Percentiles rank a stretch among this genome's conserved stretches.
Evolutionary conservation across 202 grass and related monocot genomes (phyloP).

Genomic region (Zizania palustris): DNA sequence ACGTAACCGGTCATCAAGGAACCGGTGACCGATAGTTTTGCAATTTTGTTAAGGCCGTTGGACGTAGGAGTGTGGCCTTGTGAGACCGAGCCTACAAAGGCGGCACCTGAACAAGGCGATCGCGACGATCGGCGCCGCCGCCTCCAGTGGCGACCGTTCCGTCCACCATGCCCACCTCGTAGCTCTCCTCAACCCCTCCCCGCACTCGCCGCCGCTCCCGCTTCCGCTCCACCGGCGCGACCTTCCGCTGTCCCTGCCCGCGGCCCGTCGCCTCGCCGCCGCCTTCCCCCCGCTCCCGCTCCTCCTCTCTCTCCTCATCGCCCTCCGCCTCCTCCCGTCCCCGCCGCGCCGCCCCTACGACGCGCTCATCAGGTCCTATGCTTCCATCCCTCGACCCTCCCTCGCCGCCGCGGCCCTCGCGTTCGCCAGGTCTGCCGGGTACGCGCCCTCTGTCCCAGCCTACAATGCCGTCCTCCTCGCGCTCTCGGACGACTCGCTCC

Average conservation of each 20-base stretch:
- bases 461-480: conserved; percentile 82
- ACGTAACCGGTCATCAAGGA: too few relatives aligned
- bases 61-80: too few relatives aligned
- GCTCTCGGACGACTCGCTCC: conserved; percentile 43
- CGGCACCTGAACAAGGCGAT: background rate
- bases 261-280: conserved; percentile 49
- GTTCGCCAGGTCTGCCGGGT: conserved; percentile 57
- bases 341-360: conserved; percentile 58
- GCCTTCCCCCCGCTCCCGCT: conserved; percentile 48
- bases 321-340: conserved; percentile 41
- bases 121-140: background rate
- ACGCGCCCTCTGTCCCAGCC: conserved; percentile 58
- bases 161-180: conserved; percentile 51
- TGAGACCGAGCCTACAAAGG: too few relatives aligned
- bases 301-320: conserved; percentile 48
- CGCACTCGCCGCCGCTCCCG: conserved; percentile 43
- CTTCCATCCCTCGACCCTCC: conserved; percentile 42
- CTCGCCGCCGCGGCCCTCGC: conserved; percentile 57
- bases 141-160: conserved; percentile 17
- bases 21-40: too few relatives aligned
- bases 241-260: conserved; percentile 52
- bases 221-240: conserved; percentile 49
- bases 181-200: conserved; percentile 56
- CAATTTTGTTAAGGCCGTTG: too few relatives aligned
- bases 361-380: conserved; percentile 66